Conservation (phyloP, 148 eudicot genomes). For the Linanthus parryae region DNA sequence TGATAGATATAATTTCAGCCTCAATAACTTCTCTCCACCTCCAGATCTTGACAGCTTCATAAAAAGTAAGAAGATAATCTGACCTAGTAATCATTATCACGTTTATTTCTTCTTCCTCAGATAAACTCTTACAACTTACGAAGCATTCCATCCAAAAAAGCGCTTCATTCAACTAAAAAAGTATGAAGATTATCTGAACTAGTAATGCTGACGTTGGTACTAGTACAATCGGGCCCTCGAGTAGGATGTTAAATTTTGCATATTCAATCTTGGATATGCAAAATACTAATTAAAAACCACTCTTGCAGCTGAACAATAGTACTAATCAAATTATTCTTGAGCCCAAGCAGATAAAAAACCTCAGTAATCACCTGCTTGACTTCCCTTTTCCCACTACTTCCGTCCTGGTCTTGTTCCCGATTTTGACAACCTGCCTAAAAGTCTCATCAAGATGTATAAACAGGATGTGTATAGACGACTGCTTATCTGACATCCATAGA, state of each 20-base stretch:
- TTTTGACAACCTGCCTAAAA: not conserved
- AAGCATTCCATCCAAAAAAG: not conserved
- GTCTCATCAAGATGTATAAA: not conserved
- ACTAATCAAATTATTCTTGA: not conserved
- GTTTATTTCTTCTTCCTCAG: not conserved
- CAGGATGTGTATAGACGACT: no score
- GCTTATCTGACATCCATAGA: not conserved
- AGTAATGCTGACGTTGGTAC: not conserved
- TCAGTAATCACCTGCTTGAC: not conserved
- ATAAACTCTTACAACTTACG: not conserved
- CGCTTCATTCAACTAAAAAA: not conserved
- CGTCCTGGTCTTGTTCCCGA: not conserved
- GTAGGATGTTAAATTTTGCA: constrained; percentile 1
- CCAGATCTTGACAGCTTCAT: not conserved
- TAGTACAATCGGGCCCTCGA: not conserved
- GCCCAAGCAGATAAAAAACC: not conserved
- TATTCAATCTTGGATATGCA: not conserved
- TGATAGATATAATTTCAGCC: not conserved
- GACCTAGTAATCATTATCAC: not conserved
- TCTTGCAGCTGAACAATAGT: constrained; percentile 4
- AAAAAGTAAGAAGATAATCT: not conserved
- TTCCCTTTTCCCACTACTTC: not conserved
- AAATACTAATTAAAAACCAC: not conserved
- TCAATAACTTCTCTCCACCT: not conserved
- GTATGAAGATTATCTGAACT: no score